These are phyloP conservation scores for Hymenoscyphus salicellus DNA, from an alignment of 2,329 filamentous ascomycete species.

Conservation along the genomic window DNA sequence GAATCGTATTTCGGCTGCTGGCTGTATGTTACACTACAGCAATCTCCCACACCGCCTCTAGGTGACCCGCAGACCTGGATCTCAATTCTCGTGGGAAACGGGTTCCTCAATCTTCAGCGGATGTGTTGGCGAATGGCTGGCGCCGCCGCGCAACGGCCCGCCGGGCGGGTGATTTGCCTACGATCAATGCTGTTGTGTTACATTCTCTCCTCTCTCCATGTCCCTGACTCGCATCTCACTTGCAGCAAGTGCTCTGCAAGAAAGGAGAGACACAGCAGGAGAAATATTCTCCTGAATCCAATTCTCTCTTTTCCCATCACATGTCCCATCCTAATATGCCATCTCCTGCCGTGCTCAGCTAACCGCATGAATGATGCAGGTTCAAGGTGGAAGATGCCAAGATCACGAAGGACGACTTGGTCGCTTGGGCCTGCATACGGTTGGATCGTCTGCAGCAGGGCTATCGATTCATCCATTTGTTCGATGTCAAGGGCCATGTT, in stretches of 20 bases:
- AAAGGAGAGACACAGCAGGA: neutral
- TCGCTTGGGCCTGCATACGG: constrained; percentile 85
- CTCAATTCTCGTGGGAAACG: constrained; percentile 9
- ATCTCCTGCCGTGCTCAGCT: constrained; percentile 9
- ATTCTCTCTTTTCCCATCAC: neutral
- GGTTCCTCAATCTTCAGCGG: neutral
- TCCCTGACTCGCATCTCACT: neutral
- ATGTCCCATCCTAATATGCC: neutral
- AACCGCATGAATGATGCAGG: constrained; percentile 19
- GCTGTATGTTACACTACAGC: constrained; percentile 3
- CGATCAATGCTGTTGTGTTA: neutral
- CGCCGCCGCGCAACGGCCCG: constrained; percentile 10
- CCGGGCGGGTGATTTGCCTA: constrained; percentile 9
- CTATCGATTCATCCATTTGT: constrained; percentile 72
- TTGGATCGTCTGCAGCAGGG: constrained; percentile 76
- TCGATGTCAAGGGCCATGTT: constrained; percentile 64
- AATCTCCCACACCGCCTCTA: constrained; percentile 14
- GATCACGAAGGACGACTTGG: constrained; percentile 71
- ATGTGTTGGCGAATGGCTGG: neutral
- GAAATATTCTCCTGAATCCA: neutral
- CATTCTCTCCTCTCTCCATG: neutral
- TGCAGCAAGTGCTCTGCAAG: neutral
- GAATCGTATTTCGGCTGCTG: neutral
- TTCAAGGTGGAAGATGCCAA: constrained; percentile 89
- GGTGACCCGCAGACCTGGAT: constrained; percentile 15